Base-by-base conservation (phyloP, 805 yeast genomes). In the Wickerhamiella slavikovae region DNA sequence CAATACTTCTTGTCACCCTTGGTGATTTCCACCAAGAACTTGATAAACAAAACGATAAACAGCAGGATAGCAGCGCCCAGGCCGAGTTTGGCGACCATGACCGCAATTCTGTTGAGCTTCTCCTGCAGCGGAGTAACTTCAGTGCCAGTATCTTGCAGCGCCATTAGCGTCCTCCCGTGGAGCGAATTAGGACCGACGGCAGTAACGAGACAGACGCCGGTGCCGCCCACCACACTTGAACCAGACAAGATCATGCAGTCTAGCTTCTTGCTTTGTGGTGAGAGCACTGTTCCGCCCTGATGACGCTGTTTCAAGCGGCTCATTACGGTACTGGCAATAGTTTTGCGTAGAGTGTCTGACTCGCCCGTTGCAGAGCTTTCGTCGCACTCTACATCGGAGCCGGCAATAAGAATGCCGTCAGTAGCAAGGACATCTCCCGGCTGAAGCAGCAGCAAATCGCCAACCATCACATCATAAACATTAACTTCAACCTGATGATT, bases 371-470 rank as follows among this genome's bases (percentile, higher is more conserved):
- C 64, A 0, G 93, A 70, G 23, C 83, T 68, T 55, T 89, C 98
- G 48, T 89, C 98, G 49, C 85, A 74, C 41, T 79, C 85, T 36
- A 89, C 64, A 25, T 63, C 66, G 36, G 45, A 47, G 5, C 95
- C 94, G 7, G 57, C 49, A 8, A 82, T 56, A 35, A 85, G 49
- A 4, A 89, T 57, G 19, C 78, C 70, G 52, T 89, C 99, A 1
- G 85, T 89, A 0, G 96, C 92, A 2, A 85, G 57, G 32, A 89
- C 70, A 44, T 89, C 98, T 37, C 99, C 99, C 2, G 96, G 91
- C 49, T 82, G 91, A 27, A 89, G 54, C 28, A 60, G 57, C 15
- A 85, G 54, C 3, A 89, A 40, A 47, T 89, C 99, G 25, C 99
- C 99, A 15, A 78, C 95, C 20, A 74, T 42, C 29, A 91, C 52